Evolutionary conservation across 768 basidiomycete species (phyloP).

Genomic region (Hirschioporus abietinus): DNA sequence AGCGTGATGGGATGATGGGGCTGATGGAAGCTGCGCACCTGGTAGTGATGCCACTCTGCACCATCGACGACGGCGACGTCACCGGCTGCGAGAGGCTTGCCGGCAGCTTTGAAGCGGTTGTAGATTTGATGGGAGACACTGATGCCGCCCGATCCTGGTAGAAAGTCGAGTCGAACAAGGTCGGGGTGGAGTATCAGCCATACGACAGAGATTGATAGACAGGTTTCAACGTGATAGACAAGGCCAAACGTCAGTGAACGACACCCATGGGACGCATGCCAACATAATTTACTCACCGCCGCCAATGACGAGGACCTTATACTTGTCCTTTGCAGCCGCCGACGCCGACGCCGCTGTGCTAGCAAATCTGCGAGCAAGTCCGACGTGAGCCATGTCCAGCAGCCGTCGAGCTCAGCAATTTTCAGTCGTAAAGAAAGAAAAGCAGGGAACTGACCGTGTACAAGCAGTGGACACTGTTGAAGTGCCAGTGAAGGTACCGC

Average conservation of each 20-base stretch:
- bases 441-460: too few species aligned
- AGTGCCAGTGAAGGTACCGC: too few species aligned
- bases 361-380: slow-evolving; percentile 19
- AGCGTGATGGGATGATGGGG: background rate
- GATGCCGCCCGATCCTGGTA: slow-evolving; percentile 72
- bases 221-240: background rate
- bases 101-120: slow-evolving; percentile 67
- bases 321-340: slow-evolving; percentile 43
- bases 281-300: slow-evolving; percentile 49
- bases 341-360: slow-evolving; percentile 24
- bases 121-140: slow-evolving; percentile 86
- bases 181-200: background rate
- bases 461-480: too few species aligned
- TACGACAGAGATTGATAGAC: background rate
- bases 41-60: slow-evolving; percentile 80
- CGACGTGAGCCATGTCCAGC: too few species aligned
- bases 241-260: background rate
- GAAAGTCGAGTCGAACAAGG: background rate
- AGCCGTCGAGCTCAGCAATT: too few species aligned
- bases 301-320: slow-evolving; percentile 83
- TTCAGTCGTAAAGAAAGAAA: too few species aligned
- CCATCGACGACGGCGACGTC: slow-evolving; percentile 87
- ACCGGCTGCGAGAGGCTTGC: slow-evolving; percentile 57
- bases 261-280: background rate
- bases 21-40: slow-evolving; percentile 36